Percentiles rank a stretch among this genome's conserved stretches.
phyloP scores from a whole-genome alignment of 2,329 filamentous ascomycete species.

The Didymella segeticola region DNA sequence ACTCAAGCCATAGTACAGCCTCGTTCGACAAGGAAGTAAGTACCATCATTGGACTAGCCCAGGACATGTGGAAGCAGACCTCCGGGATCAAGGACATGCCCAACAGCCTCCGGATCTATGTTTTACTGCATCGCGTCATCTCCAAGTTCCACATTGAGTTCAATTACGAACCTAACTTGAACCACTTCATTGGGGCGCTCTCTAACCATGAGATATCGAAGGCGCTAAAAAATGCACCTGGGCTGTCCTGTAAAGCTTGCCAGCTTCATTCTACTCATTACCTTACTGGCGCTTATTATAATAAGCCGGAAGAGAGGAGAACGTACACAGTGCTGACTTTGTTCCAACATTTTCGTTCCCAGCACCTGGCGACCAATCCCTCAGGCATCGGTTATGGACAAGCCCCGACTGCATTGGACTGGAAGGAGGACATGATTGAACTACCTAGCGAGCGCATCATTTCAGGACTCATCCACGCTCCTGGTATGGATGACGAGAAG shows the following conservation, averaged over 20 bases:
- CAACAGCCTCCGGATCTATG: constrained; percentile 66
- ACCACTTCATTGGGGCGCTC: constrained; percentile 60
- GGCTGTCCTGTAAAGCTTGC: constrained; percentile 54
- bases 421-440: constrained; percentile 68
- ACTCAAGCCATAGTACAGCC: constrained; percentile 41
- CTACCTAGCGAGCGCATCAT: constrained; percentile 62
- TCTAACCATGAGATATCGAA: constrained; percentile 51
- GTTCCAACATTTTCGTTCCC: constrained; percentile 66
- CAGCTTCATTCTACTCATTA: constrained; percentile 38
- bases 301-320: constrained; percentile 48
- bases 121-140: constrained; percentile 69
- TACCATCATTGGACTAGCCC: constrained; percentile 57
- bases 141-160: constrained; percentile 66
- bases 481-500: constrained; percentile 65
- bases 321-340: constrained; percentile 60
- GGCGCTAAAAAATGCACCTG: constrained; percentile 52
- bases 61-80: constrained; percentile 69
- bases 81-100: constrained; percentile 67
- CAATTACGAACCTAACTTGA: constrained; percentile 62
- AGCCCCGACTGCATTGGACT: constrained; percentile 52
- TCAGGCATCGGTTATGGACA: constrained; percentile 34
- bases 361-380: constrained; percentile 51
- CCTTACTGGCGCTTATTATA: constrained; percentile 41
- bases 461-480: constrained; percentile 56
- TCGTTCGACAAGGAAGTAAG: constrained; percentile 50